Conservation (phyloP, 371 early-diverging fungal species). For the Syncephalastrum monosporum region DNA sequence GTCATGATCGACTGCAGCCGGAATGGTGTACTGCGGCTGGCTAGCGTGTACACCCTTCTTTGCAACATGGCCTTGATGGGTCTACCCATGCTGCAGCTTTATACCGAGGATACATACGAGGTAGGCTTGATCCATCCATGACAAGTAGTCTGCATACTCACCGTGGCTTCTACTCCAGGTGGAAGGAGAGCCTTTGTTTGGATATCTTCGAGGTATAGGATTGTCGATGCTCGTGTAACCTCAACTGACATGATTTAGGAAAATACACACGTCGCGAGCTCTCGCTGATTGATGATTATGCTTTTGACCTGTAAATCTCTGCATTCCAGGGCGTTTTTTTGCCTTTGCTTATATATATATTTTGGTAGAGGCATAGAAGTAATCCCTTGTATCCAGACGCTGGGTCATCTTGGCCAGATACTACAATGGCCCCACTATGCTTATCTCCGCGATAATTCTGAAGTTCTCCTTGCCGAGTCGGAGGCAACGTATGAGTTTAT, state of each 20-base stretch:
- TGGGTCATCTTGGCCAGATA: conserved; percentile 88
- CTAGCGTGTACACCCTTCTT: conserved; percentile 62
- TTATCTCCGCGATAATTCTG: conserved; percentile 74
- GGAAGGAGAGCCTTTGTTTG: conserved; percentile 82
- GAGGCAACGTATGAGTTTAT: conserved; percentile 81
- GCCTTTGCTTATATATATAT: not conserved
- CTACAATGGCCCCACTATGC: conserved; percentile 87
- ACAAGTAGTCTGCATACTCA: not conserved
- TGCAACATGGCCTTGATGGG: conserved; percentile 80
- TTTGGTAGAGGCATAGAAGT: conserved; percentile 75
- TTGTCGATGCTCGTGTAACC: not conserved
- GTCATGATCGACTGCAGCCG: conserved; percentile 88
- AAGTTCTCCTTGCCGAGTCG: conserved; percentile 69
- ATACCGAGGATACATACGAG: conserved; percentile 87
- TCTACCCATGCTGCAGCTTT: conserved; percentile 81
- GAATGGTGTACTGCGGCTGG: conserved; percentile 68
- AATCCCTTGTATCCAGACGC: conserved; percentile 87
- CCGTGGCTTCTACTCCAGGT: conserved; percentile 22
- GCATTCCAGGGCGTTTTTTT: not conserved
- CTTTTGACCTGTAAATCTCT: conserved; percentile 55
- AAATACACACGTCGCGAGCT: conserved; percentile 72
- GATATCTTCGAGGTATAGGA: conserved; percentile 70
- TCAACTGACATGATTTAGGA: conserved; percentile 28
- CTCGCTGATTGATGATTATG: conserved; percentile 73
- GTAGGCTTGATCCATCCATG: conserved; percentile 16